Conservation (phyloP, 106 monocot species). For the Alisma plantagoaquatica region DNA sequence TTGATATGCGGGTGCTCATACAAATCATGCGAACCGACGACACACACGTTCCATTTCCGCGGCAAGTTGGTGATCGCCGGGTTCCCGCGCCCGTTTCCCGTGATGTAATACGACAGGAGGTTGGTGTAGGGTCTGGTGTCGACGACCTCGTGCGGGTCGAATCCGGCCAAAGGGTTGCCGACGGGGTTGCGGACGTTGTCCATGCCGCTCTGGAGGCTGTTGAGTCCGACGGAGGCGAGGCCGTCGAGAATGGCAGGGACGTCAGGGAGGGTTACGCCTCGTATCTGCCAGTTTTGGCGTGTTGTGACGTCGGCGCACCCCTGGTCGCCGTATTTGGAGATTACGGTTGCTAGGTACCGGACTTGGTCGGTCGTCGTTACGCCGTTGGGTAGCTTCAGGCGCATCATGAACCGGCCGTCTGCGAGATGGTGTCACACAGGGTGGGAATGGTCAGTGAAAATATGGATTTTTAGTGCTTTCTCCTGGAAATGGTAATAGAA, state of each 20-base stretch:
- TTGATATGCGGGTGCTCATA: constrained; percentile 98
- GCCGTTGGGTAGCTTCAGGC: constrained; percentile 91
- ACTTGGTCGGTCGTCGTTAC: constrained; percentile 84
- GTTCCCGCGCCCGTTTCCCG: constrained; percentile 55
- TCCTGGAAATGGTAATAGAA: no score
- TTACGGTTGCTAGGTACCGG: constrained; percentile 63
- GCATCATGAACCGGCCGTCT: constrained; percentile 99
- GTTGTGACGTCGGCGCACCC: constrained; percentile 95
- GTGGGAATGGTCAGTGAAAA: no score
- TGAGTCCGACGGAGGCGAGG: constrained; percentile 58
- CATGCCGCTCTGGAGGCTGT: constrained; percentile 94
- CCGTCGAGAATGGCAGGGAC: constrained; percentile 75
- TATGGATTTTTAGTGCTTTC: no score
- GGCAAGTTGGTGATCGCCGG: constrained; percentile 78
- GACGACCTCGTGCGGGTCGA: constrained; percentile 85
- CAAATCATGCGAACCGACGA: constrained; percentile 85
- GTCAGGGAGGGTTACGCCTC: constrained; percentile 68
- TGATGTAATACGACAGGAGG: constrained; percentile 59
- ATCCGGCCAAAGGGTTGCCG: constrained; percentile 83
- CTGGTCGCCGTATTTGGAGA: constrained; percentile 56
- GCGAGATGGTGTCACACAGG: neutral
- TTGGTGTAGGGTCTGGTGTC: constrained; percentile 76
- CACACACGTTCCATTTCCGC: constrained; percentile 97
- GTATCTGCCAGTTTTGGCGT: constrained; percentile 96
- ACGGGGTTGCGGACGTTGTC: constrained; percentile 97